phyloP scores from a whole-genome alignment of 2,329 filamentous ascomycete species.

The Pseudogymnoascus sp. region DNA sequence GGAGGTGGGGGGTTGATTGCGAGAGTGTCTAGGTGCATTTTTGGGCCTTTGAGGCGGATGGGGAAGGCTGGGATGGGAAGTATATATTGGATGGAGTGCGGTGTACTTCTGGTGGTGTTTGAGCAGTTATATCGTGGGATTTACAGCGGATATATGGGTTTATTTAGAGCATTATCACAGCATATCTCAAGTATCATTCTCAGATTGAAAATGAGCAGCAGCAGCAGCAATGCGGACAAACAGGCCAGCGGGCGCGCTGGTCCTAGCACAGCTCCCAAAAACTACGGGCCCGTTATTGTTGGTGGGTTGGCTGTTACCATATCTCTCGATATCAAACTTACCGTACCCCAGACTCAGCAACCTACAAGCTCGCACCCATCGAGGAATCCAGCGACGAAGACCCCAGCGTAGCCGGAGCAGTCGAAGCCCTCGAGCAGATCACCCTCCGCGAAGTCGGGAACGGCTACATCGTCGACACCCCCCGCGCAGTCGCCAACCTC shows the following conservation, averaged over 20 bases:
- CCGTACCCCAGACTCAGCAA: not conserved
- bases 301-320: not conserved
- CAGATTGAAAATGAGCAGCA: not conserved
- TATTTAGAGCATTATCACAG: not conserved
- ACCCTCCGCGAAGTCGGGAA: not conserved
- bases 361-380: not conserved
- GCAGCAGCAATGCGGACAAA: not conserved
- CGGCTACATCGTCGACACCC: not conserved
- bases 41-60: not conserved
- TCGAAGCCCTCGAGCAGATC: not conserved
- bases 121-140: not conserved
- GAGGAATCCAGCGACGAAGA: not conserved
- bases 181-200: not conserved
- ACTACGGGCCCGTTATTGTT: not conserved
- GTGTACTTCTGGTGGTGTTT: not conserved
- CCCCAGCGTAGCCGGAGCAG: not conserved
- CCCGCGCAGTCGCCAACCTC: not conserved
- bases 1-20: not conserved
- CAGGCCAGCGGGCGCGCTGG: not conserved
- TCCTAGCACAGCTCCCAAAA: not conserved
- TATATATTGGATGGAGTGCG: not conserved
- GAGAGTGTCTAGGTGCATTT: not conserved
- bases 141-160: not conserved
- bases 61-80: not conserved
- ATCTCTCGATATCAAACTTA: not conserved